Evolutionary conservation across 306 rosid species (phyloP).

Genomic region (Astragalus membranaceus): DNA sequence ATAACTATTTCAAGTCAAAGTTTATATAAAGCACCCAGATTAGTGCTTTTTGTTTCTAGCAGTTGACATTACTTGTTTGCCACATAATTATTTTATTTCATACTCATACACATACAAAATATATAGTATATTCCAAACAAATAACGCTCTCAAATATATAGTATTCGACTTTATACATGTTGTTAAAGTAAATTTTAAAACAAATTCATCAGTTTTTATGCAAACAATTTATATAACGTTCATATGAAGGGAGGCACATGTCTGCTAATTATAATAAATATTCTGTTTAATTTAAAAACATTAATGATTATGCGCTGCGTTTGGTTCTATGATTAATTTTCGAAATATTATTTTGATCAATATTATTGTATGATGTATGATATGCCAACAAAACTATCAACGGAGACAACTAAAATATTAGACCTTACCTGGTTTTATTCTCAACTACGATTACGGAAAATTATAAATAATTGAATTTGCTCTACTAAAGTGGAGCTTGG

Average conservation of each 20-base stretch:
- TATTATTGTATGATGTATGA: no score
- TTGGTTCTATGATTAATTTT: conserved; percentile 8
- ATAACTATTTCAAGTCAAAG: conserved; percentile 12
- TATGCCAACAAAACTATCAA: conserved; percentile 16
- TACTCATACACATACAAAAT: no score
- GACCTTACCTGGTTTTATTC: conserved; percentile 19
- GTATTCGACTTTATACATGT: no score
- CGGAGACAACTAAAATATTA: background rate
- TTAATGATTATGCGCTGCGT: background rate
- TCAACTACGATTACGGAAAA: conserved; percentile 18
- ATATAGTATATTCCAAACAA: background rate
- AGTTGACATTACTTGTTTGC: conserved; percentile 22
- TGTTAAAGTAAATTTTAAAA: background rate
- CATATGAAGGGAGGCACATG: no score
- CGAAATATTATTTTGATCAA: background rate
- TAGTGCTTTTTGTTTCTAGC: conserved; percentile 12
- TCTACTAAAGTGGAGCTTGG: conserved; percentile 2
- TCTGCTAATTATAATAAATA: conserved; percentile 6
- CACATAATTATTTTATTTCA: background rate
- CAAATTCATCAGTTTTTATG: background rate
- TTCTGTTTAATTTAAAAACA: conserved; percentile 13
- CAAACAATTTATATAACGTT: background rate
- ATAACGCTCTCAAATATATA: background rate
- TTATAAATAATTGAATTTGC: conserved; percentile 20
- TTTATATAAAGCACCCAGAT: background rate